Percentiles rank a stretch among this genome's conserved stretches.
Evolutionary conservation across 1,139 yeast genomes (phyloP).

Genomic region (Sugiyamaella grinbergsii): DNA sequence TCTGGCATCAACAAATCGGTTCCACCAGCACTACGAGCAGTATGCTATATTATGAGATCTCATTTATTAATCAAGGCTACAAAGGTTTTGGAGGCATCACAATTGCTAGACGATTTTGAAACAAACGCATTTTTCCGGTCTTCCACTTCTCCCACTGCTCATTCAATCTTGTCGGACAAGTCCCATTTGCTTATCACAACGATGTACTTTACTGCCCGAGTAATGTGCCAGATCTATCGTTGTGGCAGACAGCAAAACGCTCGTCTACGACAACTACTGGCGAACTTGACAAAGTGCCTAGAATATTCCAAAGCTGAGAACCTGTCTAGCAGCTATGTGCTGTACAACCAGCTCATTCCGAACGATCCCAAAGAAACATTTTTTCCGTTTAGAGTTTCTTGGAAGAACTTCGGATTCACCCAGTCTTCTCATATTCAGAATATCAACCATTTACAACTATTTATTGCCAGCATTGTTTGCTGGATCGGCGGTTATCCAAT

Average conservation of each 20-base stretch:
- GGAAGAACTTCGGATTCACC: slow-evolving; percentile 12
- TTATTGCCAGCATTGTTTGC: background rate
- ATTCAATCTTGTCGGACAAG: background rate
- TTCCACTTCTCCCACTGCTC: background rate
- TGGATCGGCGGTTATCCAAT: slow-evolving; percentile 12
- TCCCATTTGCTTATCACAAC: background rate
- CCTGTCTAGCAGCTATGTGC: no score
- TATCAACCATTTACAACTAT: background rate
- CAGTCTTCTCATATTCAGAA: background rate
- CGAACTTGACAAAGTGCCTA: background rate
- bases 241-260: background rate
- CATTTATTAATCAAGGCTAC: slow-evolving; percentile 3
- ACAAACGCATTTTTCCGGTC: background rate
- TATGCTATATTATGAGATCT: slow-evolving; percentile 10
- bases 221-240: slow-evolving; percentile 8
- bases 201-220: slow-evolving; percentile 1
- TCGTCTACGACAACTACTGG: background rate
- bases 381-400: background rate
- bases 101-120: slow-evolving; percentile 6
- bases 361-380: background rate
- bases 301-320: background rate
- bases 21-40: slow-evolving; percentile 1
- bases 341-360: background rate
- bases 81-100: background rate
- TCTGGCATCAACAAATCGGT: slow-evolving; percentile 3